Evolutionary conservation across 2,329 filamentous ascomycete species (phyloP).

Genomic region (Sarocladiaceae sp.): DNA sequence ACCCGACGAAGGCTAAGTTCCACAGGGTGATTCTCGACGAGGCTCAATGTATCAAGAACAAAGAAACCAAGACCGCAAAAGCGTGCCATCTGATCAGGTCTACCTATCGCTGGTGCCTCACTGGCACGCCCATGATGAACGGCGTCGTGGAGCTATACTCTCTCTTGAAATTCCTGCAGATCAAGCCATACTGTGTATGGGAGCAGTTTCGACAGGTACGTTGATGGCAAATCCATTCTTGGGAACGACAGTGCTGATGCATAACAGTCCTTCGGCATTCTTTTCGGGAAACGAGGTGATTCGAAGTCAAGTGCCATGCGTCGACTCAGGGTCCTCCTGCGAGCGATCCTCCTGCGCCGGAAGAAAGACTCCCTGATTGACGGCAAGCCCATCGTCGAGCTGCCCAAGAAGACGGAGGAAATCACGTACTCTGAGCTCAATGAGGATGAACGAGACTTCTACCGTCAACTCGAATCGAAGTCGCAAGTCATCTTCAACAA

Average conservation of each 20-base stretch:
- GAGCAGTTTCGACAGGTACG: slow-evolving; percentile 52
- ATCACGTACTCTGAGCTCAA: slow-evolving; percentile 69
- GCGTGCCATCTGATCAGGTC: slow-evolving; percentile 62
- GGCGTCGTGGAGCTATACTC: slow-evolving; percentile 71
- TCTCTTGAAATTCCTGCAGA: slow-evolving; percentile 68
- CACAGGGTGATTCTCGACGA: slow-evolving; percentile 79
- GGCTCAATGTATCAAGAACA: slow-evolving; percentile 78
- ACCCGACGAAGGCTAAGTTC: slow-evolving; percentile 57
- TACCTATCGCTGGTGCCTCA: slow-evolving; percentile 71
- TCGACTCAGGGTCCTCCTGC: slow-evolving; percentile 67
- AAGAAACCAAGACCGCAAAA: slow-evolving; percentile 62
- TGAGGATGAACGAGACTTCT: slow-evolving; percentile 68
- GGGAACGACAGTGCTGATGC: not conserved
- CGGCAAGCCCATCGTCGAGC: slow-evolving; percentile 70
- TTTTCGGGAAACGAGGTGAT: slow-evolving; percentile 33
- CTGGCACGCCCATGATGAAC: slow-evolving; percentile 88
- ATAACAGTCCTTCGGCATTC: slow-evolving; percentile 18
- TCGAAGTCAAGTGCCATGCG: slow-evolving; percentile 59
- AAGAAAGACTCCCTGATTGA: slow-evolving; percentile 76
- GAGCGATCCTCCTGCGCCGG: slow-evolving; percentile 74
- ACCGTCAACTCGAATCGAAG: slow-evolving; percentile 64
- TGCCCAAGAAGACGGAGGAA: slow-evolving; percentile 71
- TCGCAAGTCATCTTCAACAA: slow-evolving; percentile 69
- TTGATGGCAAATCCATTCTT: slow-evolving; percentile 13
- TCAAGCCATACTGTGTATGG: slow-evolving; percentile 65